Percentiles rank a stretch among this genome's conserved stretches.
Conservation (phyloP, 441 rosid genomes). For the Euphorbia corollata region DNA sequence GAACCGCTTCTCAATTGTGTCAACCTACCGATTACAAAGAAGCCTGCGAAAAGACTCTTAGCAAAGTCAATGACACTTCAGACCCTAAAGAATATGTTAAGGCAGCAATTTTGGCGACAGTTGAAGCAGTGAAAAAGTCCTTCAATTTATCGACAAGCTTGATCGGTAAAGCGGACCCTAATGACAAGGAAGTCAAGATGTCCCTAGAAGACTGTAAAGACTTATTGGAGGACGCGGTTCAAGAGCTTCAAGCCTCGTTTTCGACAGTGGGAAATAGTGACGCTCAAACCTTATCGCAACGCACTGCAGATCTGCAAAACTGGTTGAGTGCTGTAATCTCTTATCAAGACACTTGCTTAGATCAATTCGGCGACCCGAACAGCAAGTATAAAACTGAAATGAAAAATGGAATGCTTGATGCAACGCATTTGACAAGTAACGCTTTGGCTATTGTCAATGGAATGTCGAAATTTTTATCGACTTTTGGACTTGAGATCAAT, state of each 20-base stretch:
- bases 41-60: constrained; percentile 50
- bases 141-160: constrained; percentile 37
- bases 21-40: constrained; percentile 54
- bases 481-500: constrained; percentile 31
- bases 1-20: constrained; percentile 36
- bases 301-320: constrained; percentile 46
- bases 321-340: constrained; percentile 63
- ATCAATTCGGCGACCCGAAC: constrained; percentile 44
- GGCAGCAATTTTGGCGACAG: constrained; percentile 52
- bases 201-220: constrained; percentile 44
- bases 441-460: constrained; percentile 57
- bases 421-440: constrained; percentile 56
- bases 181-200: constrained; percentile 23
- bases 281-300: constrained; percentile 6
- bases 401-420: constrained; percentile 37
- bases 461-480: constrained; percentile 26
- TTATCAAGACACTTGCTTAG: constrained; percentile 71
- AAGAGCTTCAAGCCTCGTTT: constrained; percentile 48
- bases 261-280: constrained; percentile 30
- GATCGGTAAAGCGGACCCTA: constrained; percentile 18
- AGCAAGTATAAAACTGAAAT: constrained; percentile 23
- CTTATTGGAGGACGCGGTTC: constrained; percentile 53
- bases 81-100: constrained; percentile 57
- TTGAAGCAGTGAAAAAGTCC: constrained; percentile 41
- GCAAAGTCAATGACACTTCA: constrained; percentile 37